These are phyloP conservation scores for Silene conica DNA, from an alignment of 148 eudicot species.

Conservation along the genomic window DNA sequence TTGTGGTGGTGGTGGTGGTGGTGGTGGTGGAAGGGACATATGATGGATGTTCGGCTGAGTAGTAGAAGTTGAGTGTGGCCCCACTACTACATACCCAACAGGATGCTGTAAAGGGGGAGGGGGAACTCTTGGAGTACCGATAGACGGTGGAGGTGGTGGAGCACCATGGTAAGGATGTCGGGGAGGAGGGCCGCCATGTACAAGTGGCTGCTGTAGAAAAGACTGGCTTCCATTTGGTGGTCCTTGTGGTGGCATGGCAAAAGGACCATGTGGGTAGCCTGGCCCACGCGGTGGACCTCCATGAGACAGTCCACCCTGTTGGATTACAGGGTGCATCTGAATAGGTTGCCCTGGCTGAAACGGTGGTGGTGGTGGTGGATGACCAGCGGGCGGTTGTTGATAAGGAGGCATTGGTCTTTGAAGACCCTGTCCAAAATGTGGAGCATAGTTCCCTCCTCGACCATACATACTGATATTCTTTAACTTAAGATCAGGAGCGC, in stretches of 20 bases:
- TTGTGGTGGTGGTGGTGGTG: conserved; percentile 29
- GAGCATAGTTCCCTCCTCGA: conserved; percentile 53
- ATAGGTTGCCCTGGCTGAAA: conserved; percentile 40
- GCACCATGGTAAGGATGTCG: conserved; percentile 36
- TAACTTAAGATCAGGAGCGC: not conserved
- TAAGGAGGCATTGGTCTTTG: conserved; percentile 43
- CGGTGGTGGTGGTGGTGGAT: conserved; percentile 35
- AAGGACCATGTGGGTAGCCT: conserved; percentile 35
- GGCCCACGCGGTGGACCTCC: conserved; percentile 31
- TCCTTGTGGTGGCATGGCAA: conserved; percentile 32
- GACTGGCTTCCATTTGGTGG: conserved; percentile 35
- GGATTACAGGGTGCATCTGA: conserved; percentile 28
- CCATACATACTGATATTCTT: conserved; percentile 50
- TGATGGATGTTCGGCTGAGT: conserved; percentile 30
- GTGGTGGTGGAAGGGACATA: conserved; percentile 35
- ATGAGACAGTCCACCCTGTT: conserved; percentile 37
- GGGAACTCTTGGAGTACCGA: conserved; percentile 15
- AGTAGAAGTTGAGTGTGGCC: conserved; percentile 23
- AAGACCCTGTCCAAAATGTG: conserved; percentile 56
- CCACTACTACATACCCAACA: conserved; percentile 27
- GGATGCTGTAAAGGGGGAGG: conserved; percentile 25
- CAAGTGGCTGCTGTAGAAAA: conserved; percentile 36
- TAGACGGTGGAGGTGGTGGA: conserved; percentile 27
- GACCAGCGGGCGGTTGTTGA: conserved; percentile 36
- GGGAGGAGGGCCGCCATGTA: conserved; percentile 29